These are phyloP conservation scores for Acanthamoeba sp. DNA, from an alignment of 208 protist species.

Conservation along the genomic window DNA sequence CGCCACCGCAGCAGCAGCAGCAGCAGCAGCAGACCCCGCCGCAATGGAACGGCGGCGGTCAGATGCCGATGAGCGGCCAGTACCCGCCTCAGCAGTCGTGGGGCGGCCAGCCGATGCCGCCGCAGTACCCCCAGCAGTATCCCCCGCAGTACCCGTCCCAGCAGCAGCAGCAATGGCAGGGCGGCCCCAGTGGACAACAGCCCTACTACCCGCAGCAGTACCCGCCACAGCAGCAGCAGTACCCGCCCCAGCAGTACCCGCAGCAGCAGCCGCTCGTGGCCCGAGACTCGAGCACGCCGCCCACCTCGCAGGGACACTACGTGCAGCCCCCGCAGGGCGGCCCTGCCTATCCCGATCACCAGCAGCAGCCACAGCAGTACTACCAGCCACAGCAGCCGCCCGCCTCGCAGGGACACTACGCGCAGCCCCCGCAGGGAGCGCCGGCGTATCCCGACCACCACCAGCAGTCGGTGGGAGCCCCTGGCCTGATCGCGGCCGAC, in stretches of 20 bases:
- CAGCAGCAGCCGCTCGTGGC: neutral
- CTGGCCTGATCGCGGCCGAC: neutral
- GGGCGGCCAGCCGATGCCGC: neutral
- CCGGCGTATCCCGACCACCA: neutral
- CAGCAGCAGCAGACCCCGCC: neutral
- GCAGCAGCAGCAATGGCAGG: neutral
- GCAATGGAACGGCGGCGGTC: neutral
- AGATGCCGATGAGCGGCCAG: neutral
- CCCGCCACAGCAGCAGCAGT: neutral
- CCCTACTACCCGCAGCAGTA: conserved; percentile 11
- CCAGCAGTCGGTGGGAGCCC: neutral
- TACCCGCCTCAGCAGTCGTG: neutral
- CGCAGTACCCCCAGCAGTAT: neutral
- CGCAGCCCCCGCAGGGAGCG: neutral
- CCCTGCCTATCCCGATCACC: neutral
- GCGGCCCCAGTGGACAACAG: neutral
- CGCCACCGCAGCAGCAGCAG: neutral
- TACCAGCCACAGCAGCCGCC: neutral
- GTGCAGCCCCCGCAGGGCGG: neutral
- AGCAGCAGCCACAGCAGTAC: neutral
- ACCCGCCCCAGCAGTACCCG: neutral
- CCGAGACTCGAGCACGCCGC: neutral
- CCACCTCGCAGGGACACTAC: neutral
- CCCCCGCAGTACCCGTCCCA: neutral
- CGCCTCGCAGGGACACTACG: neutral